These are phyloP conservation scores for Arabidopsis hybrid DNA, from an alignment of 441 rosid species.

Conservation along the genomic window DNA sequence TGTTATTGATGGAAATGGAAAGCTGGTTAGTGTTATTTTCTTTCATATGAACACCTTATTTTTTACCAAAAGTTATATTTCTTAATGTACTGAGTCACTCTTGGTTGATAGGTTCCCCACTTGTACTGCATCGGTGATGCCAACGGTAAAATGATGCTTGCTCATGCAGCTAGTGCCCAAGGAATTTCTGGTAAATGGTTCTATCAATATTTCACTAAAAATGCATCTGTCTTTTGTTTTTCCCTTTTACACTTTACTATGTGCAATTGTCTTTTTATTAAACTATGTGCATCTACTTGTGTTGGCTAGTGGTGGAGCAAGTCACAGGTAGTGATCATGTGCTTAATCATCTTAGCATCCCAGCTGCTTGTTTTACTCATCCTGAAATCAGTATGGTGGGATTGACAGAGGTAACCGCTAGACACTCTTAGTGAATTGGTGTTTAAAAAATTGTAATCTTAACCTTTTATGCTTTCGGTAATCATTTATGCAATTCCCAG, in stretches of 20 bases:
- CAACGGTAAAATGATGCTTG: conserved; percentile 99
- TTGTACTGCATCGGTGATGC: conserved; percentile 94
- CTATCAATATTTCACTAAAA: neutral
- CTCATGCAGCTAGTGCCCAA: conserved; percentile 99
- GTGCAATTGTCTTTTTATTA: neutral
- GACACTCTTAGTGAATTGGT: neutral
- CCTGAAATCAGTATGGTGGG: conserved; percentile 99
- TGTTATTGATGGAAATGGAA: conserved; percentile 83
- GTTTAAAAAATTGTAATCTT: neutral
- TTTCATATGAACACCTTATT: neutral
- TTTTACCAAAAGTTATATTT: neutral
- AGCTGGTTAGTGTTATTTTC: conserved; percentile 56
- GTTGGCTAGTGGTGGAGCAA: conserved; percentile 84
- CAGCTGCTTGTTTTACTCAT: conserved; percentile 99
- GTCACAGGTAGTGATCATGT: conserved; percentile 91
- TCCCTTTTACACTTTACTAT: neutral
- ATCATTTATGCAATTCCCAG: conserved; percentile 46
- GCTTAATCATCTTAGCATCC: conserved; percentile 91
- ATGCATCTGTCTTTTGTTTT: neutral
- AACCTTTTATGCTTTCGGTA: neutral
- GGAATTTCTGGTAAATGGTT: conserved; percentile 86
- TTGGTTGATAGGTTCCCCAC: conserved; percentile 67
- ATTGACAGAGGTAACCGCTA: conserved; percentile 75
- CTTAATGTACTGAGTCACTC: neutral
- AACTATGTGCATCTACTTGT: conserved; percentile 8